Evolutionary conservation across 495 filamentous ascomycete species (phyloP).

Genomic region (Parathielavia appendiculata): DNA sequence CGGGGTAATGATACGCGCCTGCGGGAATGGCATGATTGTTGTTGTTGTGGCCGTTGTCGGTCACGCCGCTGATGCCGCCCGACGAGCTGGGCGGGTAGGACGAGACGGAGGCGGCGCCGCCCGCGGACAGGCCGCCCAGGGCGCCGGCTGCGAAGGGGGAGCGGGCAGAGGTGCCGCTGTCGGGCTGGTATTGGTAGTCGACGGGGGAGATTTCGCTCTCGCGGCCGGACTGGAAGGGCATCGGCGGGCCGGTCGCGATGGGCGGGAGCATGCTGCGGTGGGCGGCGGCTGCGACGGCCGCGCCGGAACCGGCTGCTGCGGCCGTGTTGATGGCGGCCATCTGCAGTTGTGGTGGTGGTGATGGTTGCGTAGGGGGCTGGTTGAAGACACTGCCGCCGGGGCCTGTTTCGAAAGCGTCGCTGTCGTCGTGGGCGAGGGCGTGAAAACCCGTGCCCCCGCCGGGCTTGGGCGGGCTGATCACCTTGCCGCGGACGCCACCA

Average conservation of each 20-base stretch:
- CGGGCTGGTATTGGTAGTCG: conserved; percentile 4
- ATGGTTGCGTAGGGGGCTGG: neutral
- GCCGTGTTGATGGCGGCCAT: neutral
- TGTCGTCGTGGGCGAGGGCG: conserved; percentile 22
- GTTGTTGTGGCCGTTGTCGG: neutral
- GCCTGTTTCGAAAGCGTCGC: conserved; percentile 32
- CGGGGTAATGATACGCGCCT: conserved; percentile 20
- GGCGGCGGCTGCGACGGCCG: neutral
- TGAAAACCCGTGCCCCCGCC: conserved; percentile 24
- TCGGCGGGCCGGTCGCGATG: conserved; percentile 6
- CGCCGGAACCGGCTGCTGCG: neutral
- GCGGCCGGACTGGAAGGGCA: conserved; percentile 17
- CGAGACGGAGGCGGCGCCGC: conserved; percentile 1
- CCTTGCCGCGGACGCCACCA: conserved; percentile 26
- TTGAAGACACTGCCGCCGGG: neutral
- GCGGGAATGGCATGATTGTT: neutral
- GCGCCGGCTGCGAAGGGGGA: conserved; percentile 4
- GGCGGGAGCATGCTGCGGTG: conserved; percentile 12
- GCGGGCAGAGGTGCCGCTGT: neutral
- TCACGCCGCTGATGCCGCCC: neutral
- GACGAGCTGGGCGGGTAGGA: conserved; percentile 23
- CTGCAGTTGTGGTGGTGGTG: neutral
- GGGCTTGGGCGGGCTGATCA: conserved; percentile 30
- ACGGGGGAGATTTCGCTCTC: conserved; percentile 19
- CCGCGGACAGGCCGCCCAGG: neutral